Evolutionary conservation across 2,329 filamentous ascomycete species (phyloP), one percentile per base, ranked within the genome.

Genomic region (Penicillium sp.): DNA sequence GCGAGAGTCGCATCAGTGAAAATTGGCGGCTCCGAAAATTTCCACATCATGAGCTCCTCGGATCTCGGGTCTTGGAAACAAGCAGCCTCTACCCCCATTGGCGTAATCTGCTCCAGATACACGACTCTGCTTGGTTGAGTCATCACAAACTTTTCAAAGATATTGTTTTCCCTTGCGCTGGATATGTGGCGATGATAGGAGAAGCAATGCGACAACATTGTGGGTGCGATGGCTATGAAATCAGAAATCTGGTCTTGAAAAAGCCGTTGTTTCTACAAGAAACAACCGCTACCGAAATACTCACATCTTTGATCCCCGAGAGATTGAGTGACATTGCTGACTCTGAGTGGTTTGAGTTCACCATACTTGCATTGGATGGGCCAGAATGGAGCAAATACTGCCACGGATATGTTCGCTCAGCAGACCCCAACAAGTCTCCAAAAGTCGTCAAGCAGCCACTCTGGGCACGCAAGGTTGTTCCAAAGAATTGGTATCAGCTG

Each of bases 101-200:
- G 71, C 58, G 72, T 1, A 74, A 73, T 32, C 39, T 73, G 2
- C 53, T 77, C 1, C 56, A 61, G 1, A 43, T 70, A 2, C 43
- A 40, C 6, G 36, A 57, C 24, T 42, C 49, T 0, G 47, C 52
- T 1, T 80, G 76, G 76, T 40, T 78, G 1, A 50, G 52, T 0
- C 70, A 76, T 39, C 74, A 80, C 49, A 59, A 59, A 18, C 47
- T 79, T 0, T 51, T 61, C 0, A 57, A 57, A 0, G 57, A 71
- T 4, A 53, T 71, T 1, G 56, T 78, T 1, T 74, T 74, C 38
- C 76, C 76, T 0, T 65, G 53, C 1, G 69, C 74, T 0, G 74
- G 66, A 0, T 76, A 72, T 47, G 46, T 77, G 1, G 60, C 67
- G 7, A 73, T 76, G 62, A 70, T 65, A 1, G 66, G 69, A 1